Conservation (phyloP, 164 flowering plant genomes). For the Sextonia rubra region DNA sequence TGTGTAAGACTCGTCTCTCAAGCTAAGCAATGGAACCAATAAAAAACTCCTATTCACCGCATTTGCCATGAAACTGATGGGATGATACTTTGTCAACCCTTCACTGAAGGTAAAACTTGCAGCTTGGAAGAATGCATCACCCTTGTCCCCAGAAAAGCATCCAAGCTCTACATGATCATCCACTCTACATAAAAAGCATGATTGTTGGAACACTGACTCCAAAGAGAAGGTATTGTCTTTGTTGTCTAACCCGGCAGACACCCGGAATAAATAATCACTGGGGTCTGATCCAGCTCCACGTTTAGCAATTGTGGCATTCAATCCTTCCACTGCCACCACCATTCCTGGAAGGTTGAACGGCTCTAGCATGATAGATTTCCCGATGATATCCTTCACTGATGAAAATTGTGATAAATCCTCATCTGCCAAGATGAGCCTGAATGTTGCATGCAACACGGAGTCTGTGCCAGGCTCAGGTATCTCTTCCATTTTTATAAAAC, state of each 20-base stretch:
- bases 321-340: conserved; percentile 18
- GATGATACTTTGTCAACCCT: conserved; percentile 67
- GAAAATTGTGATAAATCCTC: conserved; percentile 12
- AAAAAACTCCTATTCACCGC: conserved; percentile 59
- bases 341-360: conserved; percentile 28
- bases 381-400: conserved; percentile 20
- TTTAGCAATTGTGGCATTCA: conserved; percentile 1
- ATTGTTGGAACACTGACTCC: conserved; percentile 26
- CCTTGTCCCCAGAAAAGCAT: conserved; percentile 22
- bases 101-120: conserved; percentile 46
- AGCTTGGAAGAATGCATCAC: conserved; percentile 29
- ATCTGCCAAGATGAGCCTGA: conserved; percentile 48
- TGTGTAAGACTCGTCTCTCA: conserved; percentile 69
- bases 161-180: conserved; percentile 33
- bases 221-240: conserved; percentile 32
- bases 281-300: neutral
- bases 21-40: conserved; percentile 58
- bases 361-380: conserved; percentile 29
- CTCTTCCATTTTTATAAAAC: conserved; percentile 43
- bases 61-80: conserved; percentile 77
- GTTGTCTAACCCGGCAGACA: conserved; percentile 57
- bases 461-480: conserved; percentile 49
- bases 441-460: conserved; percentile 53
- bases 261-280: conserved; percentile 28
- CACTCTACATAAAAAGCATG: conserved; percentile 25